phyloP scores from a whole-genome alignment of 1,284 basidiomycete species.

The Erythrobasidium hasegawianum region DNA sequence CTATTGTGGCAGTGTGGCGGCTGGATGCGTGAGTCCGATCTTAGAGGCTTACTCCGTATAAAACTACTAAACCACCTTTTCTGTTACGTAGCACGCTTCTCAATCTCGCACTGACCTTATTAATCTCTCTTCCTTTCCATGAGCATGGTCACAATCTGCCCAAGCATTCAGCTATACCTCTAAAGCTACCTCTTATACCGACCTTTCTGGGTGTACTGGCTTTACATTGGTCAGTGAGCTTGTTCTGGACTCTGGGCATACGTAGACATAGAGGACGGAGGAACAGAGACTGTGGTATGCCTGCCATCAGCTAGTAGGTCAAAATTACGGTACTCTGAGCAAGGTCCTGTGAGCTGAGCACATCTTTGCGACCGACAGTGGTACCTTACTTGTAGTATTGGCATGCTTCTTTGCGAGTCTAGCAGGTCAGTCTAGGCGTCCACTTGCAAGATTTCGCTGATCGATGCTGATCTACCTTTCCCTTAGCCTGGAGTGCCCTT shows the following conservation, averaged over 20 bases:
- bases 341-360: not conserved
- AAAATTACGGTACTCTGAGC: not conserved
- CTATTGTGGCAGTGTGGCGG: constrained; percentile 26
- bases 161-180: constrained; percentile 10
- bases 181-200: constrained; percentile 17
- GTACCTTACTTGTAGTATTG: constrained; percentile 20
- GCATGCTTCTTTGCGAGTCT: constrained; percentile 29
- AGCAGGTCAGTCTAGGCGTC: constrained; percentile 5
- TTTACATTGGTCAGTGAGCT: constrained; percentile 18
- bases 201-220: constrained; percentile 24
- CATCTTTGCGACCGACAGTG: not conserved
- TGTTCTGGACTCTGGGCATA: constrained; percentile 25
- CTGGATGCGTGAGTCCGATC: constrained; percentile 23
- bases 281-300: constrained; percentile 3
- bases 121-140: constrained; percentile 31
- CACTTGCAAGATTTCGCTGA: not conserved
- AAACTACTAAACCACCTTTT: not conserved
- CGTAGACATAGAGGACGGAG: not conserved
- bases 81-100: constrained; percentile 14
- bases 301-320: constrained; percentile 20
- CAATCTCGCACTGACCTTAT: constrained; percentile 22
- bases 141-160: constrained; percentile 2
- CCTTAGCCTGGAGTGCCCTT: constrained; percentile 20
- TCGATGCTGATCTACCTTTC: not conserved
- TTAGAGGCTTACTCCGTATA: not conserved